Conservation (phyloP, 2,329 filamentous ascomycete species). For the Phoma herbarum region DNA sequence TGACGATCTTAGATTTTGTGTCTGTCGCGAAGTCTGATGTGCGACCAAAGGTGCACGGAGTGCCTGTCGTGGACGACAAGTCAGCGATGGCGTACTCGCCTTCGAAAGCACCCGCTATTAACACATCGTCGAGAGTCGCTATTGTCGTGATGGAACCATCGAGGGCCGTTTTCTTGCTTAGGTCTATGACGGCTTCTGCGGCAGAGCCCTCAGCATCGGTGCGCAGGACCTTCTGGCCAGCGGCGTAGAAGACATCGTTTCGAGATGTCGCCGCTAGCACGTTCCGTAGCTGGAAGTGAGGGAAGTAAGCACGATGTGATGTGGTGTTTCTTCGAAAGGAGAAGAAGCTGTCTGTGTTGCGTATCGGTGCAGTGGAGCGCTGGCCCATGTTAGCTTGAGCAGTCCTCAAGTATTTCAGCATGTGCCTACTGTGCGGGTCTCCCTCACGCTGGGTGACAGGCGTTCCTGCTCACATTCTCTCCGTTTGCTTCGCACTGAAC, state of each 20-base stretch:
- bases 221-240: conserved; percentile 58
- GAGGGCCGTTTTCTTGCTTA: conserved; percentile 51
- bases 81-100: conserved; percentile 65
- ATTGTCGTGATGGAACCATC: conserved; percentile 62
- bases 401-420: neutral
- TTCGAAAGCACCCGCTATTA: conserved; percentile 65
- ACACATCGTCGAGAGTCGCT: conserved; percentile 58
- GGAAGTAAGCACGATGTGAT: conserved; percentile 59
- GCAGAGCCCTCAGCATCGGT: conserved; percentile 58
- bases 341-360: conserved; percentile 58
- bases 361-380: conserved; percentile 39
- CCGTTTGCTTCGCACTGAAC: conserved; percentile 37
- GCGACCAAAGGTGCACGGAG: conserved; percentile 54
- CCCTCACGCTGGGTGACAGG: conserved; percentile 27
- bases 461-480: conserved; percentile 34
- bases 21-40: conserved; percentile 59
- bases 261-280: conserved; percentile 63
- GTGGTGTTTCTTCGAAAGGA: conserved; percentile 60
- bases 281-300: conserved; percentile 69
- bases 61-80: conserved; percentile 49
- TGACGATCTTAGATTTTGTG: conserved; percentile 64
- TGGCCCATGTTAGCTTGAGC: conserved; percentile 2
- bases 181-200: conserved; percentile 58
- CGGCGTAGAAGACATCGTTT: conserved; percentile 65
- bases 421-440: conserved; percentile 32